phyloP scores from a whole-genome alignment of 306 rosid genomes.

The Carpinus viminea region DNA sequence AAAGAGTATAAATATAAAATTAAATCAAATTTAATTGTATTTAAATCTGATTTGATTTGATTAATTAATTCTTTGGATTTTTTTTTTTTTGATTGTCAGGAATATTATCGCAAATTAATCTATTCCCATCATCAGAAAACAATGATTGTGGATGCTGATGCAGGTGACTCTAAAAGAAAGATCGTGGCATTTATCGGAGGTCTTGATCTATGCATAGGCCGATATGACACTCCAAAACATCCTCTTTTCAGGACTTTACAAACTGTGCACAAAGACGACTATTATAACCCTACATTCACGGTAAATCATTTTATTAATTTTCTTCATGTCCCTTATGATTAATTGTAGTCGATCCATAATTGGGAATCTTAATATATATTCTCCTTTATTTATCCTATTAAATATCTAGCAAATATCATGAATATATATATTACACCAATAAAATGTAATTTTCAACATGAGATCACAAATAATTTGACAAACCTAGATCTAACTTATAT shows the following conservation, averaged over 20 bases:
- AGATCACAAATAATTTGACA: too few relatives aligned
- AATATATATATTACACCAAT: too few relatives aligned
- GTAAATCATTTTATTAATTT: constrained; percentile 37
- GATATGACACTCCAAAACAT: constrained; percentile 81
- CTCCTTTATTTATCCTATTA: too few relatives aligned
- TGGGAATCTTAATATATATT: too few relatives aligned
- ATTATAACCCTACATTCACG: constrained; percentile 69
- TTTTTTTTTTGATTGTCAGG: constrained; percentile 42
- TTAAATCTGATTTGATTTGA: too few relatives aligned
- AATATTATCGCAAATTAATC: constrained; percentile 67
- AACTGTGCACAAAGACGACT: constrained; percentile 73
- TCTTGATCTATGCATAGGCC: constrained; percentile 81
- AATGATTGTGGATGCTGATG: constrained; percentile 87
- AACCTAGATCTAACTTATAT: too few relatives aligned
- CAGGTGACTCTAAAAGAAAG: constrained; percentile 67
- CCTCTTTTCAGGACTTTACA: constrained; percentile 59
- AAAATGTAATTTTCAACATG: too few relatives aligned
- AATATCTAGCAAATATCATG: too few relatives aligned
- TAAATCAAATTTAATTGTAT: too few relatives aligned
- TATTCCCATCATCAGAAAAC: constrained; percentile 96
- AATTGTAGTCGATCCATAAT: too few relatives aligned
- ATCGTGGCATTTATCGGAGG: constrained; percentile 88
- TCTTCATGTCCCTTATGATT: not conserved
- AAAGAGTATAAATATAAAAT: too few relatives aligned
- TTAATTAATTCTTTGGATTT: too few relatives aligned